Percentiles rank a stretch among this genome's conserved stretches.
phyloP scores from a whole-genome alignment of 2,329 filamentous ascomycete genomes.

The Aspergillus versicolor region DNA sequence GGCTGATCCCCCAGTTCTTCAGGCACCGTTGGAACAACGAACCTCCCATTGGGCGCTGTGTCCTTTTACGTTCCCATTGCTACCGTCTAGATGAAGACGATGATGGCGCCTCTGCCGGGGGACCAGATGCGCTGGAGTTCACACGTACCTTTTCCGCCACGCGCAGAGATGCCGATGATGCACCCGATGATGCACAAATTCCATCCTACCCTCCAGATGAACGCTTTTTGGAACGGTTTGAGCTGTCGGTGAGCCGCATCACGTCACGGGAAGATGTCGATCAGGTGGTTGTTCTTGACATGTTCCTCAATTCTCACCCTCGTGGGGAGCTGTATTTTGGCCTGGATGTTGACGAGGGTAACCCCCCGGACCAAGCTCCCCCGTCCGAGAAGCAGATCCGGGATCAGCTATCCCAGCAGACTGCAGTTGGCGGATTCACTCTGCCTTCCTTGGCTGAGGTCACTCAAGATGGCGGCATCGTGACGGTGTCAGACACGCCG shows the following conservation, averaged over 20 bases:
- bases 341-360: constrained; percentile 16
- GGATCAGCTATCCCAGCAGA: constrained; percentile 13
- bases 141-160: constrained; percentile 17
- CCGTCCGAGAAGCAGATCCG: constrained; percentile 12
- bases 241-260: constrained; percentile 8
- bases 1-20: constrained; percentile 13
- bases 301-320: not conserved
- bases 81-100: constrained; percentile 15
- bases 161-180: too few species aligned
- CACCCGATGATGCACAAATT: not conserved
- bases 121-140: constrained; percentile 16
- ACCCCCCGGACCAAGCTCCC: not conserved
- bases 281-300: not conserved
- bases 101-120: constrained; percentile 9
- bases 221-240: constrained; percentile 6
- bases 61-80: constrained; percentile 16
- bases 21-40: not conserved
- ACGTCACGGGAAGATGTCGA: constrained; percentile 2
- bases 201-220: not conserved
- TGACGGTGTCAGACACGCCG: constrained; percentile 17
- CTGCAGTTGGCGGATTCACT: constrained; percentile 3
- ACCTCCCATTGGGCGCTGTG: constrained; percentile 13
- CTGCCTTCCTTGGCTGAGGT: constrained; percentile 9
- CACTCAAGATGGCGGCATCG: constrained; percentile 2
- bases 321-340: not conserved